Percentiles rank a stretch among this genome's conserved stretches.
phyloP scores from a whole-genome alignment of 202 grass and related monocot genomes.

The Brachypodium distachyon region DNA sequence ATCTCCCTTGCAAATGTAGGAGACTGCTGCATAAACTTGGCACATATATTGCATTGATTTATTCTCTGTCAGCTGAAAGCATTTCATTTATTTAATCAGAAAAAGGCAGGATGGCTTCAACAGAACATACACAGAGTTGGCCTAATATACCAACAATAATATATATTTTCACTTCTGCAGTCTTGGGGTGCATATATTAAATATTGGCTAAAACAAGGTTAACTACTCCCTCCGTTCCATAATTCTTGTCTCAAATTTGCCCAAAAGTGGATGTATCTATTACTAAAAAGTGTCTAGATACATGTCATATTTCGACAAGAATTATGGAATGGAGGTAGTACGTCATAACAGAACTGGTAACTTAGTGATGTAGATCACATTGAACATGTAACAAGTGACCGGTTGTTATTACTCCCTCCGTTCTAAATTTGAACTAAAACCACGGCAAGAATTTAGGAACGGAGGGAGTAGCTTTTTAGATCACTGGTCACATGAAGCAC shows the following conservation, averaged over 20 bases:
- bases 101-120: background rate
- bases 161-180: background rate
- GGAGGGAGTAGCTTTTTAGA: background rate
- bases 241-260: too few species aligned
- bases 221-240: too few species aligned
- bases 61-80: constrained; percentile 72
- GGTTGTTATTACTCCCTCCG: background rate
- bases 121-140: constrained; percentile 7
- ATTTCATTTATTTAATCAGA: constrained; percentile 14
- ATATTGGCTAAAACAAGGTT: background rate
- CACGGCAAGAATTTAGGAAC: too few species aligned
- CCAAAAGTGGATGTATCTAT: too few species aligned
- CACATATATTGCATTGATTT: constrained; percentile 96
- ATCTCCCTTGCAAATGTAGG: constrained; percentile 74
- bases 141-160: background rate
- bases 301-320: too few species aligned
- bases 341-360: background rate
- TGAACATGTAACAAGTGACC: background rate
- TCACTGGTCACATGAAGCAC: constrained; percentile 2
- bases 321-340: too few species aligned
- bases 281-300: too few species aligned
- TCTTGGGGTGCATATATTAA: background rate
- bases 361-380: background rate
- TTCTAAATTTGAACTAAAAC: too few species aligned
- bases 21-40: constrained; percentile 92